Base-by-base conservation (phyloP, 495 filamentous ascomycete species). In the Penicillium coprophilum region DNA sequence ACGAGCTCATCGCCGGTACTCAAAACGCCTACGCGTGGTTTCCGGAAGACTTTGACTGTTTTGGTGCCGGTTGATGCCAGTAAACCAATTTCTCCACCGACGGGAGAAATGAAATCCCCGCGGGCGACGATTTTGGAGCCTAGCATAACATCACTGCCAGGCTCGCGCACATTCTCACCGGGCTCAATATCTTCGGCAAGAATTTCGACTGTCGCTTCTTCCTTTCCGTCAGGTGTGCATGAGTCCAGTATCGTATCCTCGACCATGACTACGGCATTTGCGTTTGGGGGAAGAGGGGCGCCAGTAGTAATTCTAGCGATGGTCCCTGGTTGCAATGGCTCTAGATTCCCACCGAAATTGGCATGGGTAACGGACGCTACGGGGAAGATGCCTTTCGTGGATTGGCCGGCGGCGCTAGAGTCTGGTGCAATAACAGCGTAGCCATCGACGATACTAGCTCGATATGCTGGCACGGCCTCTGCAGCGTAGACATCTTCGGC, bases 1-100 rank as follows among this genome's bases (percentile, higher is more conserved):
- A 97, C 89, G 38, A 98, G 88, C 70, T 97, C 94, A 65, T 97
- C 94, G 3, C 94, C 94, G 4, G 95, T 98, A 53, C 93, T 97
- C 15, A 98, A 71, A 1, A 98, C 86, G 19, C 92, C 95, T 6
- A 98, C 79, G 1, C 87, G 74, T 2, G 92, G 94, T 54, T 85
- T 87, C 45, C 79, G 80, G 75, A 89, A 97, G 12, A 91, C 81
- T 12, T 77, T 73, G n/a, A 96, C 88, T 48, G 87, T 82, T 7
- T 73, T 69, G 12, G 82, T 84, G 1, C 95, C 94, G 5, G 95
- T 90, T 4, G 91, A 90, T 15, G 92, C 91, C 3, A 98, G 77
- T 3, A 97, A 69, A 3, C 94, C 94, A 24, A 97, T 83, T 65
- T 97, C 95, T 46, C 93, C 95, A 12, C 95, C 95, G 7, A 90